Conservation (phyloP, 495 filamentous ascomycete species). For the Podospora appendiculata region DNA sequence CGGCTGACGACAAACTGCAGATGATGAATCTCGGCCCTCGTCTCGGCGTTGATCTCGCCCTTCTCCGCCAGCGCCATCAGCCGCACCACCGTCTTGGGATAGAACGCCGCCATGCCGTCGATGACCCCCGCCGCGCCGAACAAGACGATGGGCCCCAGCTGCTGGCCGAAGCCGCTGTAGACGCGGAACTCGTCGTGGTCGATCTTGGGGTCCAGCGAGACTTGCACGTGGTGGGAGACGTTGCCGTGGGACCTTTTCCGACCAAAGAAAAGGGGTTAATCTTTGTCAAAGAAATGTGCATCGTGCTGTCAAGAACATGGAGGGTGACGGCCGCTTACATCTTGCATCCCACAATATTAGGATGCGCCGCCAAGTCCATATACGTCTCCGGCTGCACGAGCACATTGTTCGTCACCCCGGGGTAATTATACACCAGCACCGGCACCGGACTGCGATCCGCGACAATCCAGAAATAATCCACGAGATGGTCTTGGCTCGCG, state of each 20-base stretch:
- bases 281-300: neutral
- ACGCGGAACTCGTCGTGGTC: conserved; percentile 48
- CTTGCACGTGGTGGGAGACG: conserved; percentile 52
- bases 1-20: conserved; percentile 51
- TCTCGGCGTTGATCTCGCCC: conserved; percentile 11
- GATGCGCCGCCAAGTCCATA: conserved; percentile 43
- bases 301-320: neutral
- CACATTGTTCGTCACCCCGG: conserved; percentile 56
- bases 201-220: conserved; percentile 41
- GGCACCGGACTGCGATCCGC: conserved; percentile 47
- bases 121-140: conserved; percentile 56
- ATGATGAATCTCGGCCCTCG: conserved; percentile 30
- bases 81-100: conserved; percentile 50
- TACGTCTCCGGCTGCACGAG: conserved; percentile 48
- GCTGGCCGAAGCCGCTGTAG: conserved; percentile 60
- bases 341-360: conserved; percentile 60
- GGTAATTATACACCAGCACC: conserved; percentile 58
- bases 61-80: conserved; percentile 41
- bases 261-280: too few relatives aligned
- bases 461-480: conserved; percentile 46
- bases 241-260: conserved; percentile 49
- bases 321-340: conserved; percentile 25
- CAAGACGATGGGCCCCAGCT: conserved; percentile 51
- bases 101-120: conserved; percentile 56
- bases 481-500: conserved; percentile 40